Base-by-base conservation (phyloP, 352 stramenopile genomes). In the Globisporangium yorkense region DNA sequence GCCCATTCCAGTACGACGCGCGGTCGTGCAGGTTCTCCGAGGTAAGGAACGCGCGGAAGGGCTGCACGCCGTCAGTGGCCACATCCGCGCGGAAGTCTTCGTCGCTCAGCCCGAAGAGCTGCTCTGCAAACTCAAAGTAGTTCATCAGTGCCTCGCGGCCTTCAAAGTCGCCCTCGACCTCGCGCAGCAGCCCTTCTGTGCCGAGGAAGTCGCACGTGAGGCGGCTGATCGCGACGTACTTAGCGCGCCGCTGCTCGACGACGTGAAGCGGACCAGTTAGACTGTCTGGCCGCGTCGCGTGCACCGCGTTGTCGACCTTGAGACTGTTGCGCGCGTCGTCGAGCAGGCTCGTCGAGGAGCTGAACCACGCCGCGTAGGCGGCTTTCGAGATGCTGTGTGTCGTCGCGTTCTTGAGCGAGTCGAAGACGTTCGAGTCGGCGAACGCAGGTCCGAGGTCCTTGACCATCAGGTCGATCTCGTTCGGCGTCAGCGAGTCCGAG, bases 281-380 rank as follows among this genome's bases (percentile, higher is more conserved):
- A 21, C 94, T 89, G 62, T 99, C 96, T 10, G 92, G 87, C 5
- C 86, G 64, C 1, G 96, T 99, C 0, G 72, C 54, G 67, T 98
- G 94, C 20, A 98, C 68, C 0, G 90, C 91, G 54, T 99, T 99
- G 66, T 99, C 96, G 45, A 90, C 67, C 40, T 91, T 92, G 2
- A 92, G 70, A 20, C 78, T 59, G 51, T 89, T 70, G 18, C 77
- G 69, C 5, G 63, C 63, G 37, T 75, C 74, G 2, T 59, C 76
- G 1, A 92, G 62, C 0, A 92, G 69, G 54, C 80, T 91, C 15
- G 79, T 91, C 1, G 73, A 75, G 7, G 80, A 63, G 16, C 68
- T 80, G 45, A 92, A 66, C 80, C 80, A 92, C 8, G 59, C 54
- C 0, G 73, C 53, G 52, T 91, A 92, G 37, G 79, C 67, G 0